These are phyloP conservation scores for Monilinia vaccinii-corymbosi DNA, from an alignment of 2,329 filamentous ascomycete species.

Conservation along the genomic window DNA sequence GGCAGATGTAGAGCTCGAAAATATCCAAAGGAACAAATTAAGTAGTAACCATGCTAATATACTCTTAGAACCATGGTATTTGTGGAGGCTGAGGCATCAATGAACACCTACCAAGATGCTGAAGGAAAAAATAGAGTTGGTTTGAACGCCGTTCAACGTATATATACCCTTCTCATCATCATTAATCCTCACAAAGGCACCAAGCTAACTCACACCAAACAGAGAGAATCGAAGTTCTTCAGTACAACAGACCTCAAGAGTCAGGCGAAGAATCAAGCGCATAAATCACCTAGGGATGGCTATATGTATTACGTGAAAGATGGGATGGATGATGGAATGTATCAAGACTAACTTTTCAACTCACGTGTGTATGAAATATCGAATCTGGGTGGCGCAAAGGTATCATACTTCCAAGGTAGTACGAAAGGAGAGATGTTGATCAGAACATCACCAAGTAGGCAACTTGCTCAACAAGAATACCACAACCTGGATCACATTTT, in stretches of 20 bases:
- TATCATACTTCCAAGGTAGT: background rate
- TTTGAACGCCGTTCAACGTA: conserved; percentile 75
- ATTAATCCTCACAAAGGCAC: background rate
- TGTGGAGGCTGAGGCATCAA: conserved; percentile 72
- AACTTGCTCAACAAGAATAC: background rate
- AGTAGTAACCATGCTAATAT: conserved; percentile 7
- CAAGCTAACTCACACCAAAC: background rate
- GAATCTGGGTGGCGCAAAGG: background rate
- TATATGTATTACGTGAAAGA: conserved; percentile 1
- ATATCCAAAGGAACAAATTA: background rate
- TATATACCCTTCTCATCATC: background rate
- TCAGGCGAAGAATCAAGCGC: background rate
- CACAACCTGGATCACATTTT: background rate
- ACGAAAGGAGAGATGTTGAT: background rate
- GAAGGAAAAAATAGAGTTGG: conserved; percentile 58
- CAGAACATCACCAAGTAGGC: background rate
- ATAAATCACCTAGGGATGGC: background rate
- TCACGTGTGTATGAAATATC: background rate
- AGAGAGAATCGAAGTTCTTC: conserved; percentile 15
- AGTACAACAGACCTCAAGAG: background rate
- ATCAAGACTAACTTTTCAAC: conserved; percentile 2
- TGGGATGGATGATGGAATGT: background rate
- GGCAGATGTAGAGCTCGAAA: background rate
- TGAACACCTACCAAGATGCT: conserved; percentile 56
- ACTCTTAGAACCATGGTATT: conserved; percentile 61